Evolutionary conservation across 1,284 basidiomycete genomes (phyloP), one percentile per base, ranked within the genome.

Genomic region (Apiotrichum brassicae): DNA sequence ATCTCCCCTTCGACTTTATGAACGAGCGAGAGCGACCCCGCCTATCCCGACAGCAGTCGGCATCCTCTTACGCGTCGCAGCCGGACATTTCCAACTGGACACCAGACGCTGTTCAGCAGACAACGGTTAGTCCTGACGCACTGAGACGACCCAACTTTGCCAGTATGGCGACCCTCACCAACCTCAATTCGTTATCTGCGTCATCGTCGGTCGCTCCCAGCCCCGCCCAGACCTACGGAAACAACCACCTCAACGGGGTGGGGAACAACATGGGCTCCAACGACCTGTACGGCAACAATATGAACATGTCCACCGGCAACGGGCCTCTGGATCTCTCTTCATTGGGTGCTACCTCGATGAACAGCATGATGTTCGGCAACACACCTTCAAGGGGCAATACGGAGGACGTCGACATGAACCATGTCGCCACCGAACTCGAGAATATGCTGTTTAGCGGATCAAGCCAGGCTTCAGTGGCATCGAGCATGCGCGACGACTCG

Each of bases 141-240:
- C 57, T 70, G 3, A 60, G 62, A 18, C 62, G 59, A 6, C 67
- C 68, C 6, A 60, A 63, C 36, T 71, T 71, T 35, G 54, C 38
- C 22, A 39, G 49, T 22, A 47, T 53, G n/a, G 28, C 44, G 11
- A 19, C 48, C 7, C 44, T 44, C 18, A 46, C 47, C 1, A 52
- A 54, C 22, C 48, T 54, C 40, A 48, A 56, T 32, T 44, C 57
- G 36, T 30, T 61, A 30, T 61, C 56, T 23, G 46, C 43, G 26
- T 35, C 43, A 3, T 49, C 56, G 12, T 51, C 56, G 6, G 49
- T 57, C 16, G 54, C 59, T 25, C 48, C 52, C 4, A 54, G 52
- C 39, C 47, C 52, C 1, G 44, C 36, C 28, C 36, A 51, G 43
- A 49, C 26, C 14, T 32, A 43, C 24, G 33, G 26, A 48, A 52